Base-by-base conservation (phyloP, 495 filamentous ascomycete species). In the Hypoxylon crocopeplum region DNA sequence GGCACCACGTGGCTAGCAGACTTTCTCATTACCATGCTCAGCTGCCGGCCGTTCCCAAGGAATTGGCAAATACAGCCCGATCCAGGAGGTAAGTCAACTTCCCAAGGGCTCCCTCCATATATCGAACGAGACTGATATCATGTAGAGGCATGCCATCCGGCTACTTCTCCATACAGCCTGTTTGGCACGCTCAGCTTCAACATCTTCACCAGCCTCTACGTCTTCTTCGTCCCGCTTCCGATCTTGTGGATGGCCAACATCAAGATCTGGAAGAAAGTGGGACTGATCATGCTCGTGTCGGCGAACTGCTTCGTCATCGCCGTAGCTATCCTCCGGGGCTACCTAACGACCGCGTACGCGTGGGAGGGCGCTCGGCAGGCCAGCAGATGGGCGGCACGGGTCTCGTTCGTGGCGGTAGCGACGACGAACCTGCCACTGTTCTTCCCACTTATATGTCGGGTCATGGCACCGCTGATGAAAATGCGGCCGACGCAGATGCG, bases 41-140 rank as follows among this genome's bases (percentile, higher is more conserved):
- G 78, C 2, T 88, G 85, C 54, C 64, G 64, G 19, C 81, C 80
- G 1, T 67, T 84, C 7, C 49, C 74, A 5, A 78, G 72, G 47
- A 74, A 82, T 51, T 84, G 82, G 81, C 82, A 84, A 58, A 82
- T 84, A 25, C 73, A 80, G 39, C 82, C 82, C 0, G 64, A 84
- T 17, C 82, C 81, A 11, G 81, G 81, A 30, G 76, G 80, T 80
- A 54, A 64, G 77, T 72, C 15, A 16, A 3, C 15, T 25, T 7
- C 16, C 19, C 45, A 5, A 24, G 8, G 13, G 12, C 15, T 30
- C 5, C 8, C 20, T 50, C 11, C 19, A 20, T 7, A 10, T 10
- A n/a, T 5, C 0, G 13, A 20, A 27, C 11, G 29, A 17, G 27
- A n/a, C 36, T 52, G 17, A 62, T 44, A 42, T 21, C 48, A n/a